Conservation (phyloP, 2,329 filamentous ascomycete species). For the Sporothrix brunneoviolacea region DNA sequence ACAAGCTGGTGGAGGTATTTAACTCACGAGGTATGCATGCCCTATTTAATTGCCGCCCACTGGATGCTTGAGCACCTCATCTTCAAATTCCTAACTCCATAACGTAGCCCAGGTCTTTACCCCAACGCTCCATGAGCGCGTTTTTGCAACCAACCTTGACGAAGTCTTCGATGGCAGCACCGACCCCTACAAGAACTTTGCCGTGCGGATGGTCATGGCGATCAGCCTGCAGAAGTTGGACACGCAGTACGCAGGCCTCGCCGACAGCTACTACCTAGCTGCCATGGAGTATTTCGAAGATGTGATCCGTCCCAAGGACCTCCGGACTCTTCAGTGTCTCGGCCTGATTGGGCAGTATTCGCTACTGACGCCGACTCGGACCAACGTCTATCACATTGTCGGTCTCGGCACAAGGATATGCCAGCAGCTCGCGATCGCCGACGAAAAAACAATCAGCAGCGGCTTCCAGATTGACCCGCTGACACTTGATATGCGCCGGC, state of each 20-base stretch:
- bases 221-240: slow-evolving; percentile 92
- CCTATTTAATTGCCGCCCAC: background rate
- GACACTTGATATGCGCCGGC: slow-evolving; percentile 81
- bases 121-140: slow-evolving; percentile 77
- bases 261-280: slow-evolving; percentile 90
- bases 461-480: slow-evolving; percentile 58
- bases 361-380: slow-evolving; percentile 81
- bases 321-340: slow-evolving; percentile 87
- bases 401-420: slow-evolving; percentile 82
- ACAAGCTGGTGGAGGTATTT: slow-evolving; percentile 77
- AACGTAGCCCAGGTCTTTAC: slow-evolving; percentile 74
- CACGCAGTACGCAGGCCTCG: slow-evolving; percentile 81
- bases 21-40: slow-evolving; percentile 64
- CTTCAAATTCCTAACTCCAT: background rate
- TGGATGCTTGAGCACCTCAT: no score
- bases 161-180: slow-evolving; percentile 70
- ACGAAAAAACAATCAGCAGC: slow-evolving; percentile 78
- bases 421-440: slow-evolving; percentile 79
- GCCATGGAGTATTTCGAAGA: slow-evolving; percentile 79
- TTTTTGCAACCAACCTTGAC: slow-evolving; percentile 68
- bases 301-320: slow-evolving; percentile 78
- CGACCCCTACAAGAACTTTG: slow-evolving; percentile 81
- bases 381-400: slow-evolving; percentile 87
- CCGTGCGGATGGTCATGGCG: slow-evolving; percentile 84
- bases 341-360: slow-evolving; percentile 86